Base-by-base conservation (phyloP, 2,329 filamentous ascomycete species). In the Blastomyces parvus region DNA sequence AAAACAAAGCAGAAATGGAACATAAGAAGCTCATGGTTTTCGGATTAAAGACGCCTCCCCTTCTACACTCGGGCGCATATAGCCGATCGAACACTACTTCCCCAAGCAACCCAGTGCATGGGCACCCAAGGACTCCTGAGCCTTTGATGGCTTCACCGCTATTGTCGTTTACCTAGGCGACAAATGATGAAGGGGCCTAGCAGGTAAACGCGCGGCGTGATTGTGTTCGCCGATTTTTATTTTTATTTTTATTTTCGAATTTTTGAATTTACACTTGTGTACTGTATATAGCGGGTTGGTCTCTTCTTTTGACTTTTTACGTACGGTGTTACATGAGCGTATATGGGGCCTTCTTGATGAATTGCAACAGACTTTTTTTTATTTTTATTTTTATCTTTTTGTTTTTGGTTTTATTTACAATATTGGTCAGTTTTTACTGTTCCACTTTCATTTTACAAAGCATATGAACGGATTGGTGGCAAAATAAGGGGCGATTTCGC, bases 31-130 rank as follows among this genome's bases (percentile, higher is more conserved):
- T 59, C 40, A 59, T 48, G 19, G 22, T 59, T 59, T 33, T 40
- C 14, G 19, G 27, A 42, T 40, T 22, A 48, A 59, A 77, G 74
- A 77, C 75, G 68, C 74, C 74, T 67, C 69, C 73, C 60, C 67
- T 74, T 66, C 71, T 72, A 65, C 69, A 74, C 70, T 69, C 73
- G 60, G 76, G 75, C 62, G 70, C 74, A 52, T 74, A 77, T 67
- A 75, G 77, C 63, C 71, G 74, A 46, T 78, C 76, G 62, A 70
- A 75, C 59, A 76, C 76, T 25, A 77, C 75, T n/a, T 79, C 78
- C 53, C 72, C 76, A 27, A 74, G 74, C 62, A 70, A 71, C 52
- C 76, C 75, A 44, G 67, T 75, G 58, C 72, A 74, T 63, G 70
- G 71, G 22, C 75, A 74, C 60, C 78, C 78, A 59, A 68, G 76